A percentile compares a stretch with the other conserved stretches of the same genome.
phyloP scores from a whole-genome alignment of 2,329 filamentous ascomycete genomes.

The Ceratocystiopsis minuta region DNA sequence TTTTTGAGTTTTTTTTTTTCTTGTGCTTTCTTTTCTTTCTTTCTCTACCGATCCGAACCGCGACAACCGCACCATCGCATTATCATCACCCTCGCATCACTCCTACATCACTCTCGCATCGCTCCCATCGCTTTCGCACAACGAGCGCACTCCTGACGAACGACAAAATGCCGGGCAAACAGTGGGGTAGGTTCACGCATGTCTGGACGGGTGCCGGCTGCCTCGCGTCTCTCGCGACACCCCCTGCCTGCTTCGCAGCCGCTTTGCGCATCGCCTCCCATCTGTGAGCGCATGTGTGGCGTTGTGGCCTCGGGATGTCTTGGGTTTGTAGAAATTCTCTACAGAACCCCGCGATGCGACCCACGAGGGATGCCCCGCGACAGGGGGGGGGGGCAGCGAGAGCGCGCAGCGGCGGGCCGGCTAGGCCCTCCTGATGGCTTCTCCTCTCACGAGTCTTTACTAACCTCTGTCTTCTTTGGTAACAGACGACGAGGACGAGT shows the following conservation, averaged over 20 bases:
- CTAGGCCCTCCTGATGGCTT: too few relatives aligned
- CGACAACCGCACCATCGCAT: background rate
- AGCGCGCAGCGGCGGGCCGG: too few relatives aligned
- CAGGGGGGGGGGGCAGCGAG: too few relatives aligned
- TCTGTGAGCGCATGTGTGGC: too few relatives aligned
- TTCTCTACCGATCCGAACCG: background rate
- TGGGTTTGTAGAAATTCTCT: too few relatives aligned
- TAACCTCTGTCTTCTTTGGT: background rate
- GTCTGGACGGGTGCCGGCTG: background rate
- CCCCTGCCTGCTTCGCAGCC: too few relatives aligned
- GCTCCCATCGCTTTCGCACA: background rate
- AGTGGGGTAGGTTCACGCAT: constrained; percentile 21
- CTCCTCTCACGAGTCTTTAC: too few relatives aligned
- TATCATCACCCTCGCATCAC: background rate
- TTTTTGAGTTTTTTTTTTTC: background rate
- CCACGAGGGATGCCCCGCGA: too few relatives aligned
- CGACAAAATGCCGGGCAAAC: constrained; percentile 19
- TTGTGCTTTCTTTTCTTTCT: background rate
- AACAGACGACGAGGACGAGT: constrained; percentile 21
- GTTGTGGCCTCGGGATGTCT: too few relatives aligned
- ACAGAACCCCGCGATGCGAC: too few relatives aligned
- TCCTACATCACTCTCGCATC: background rate
- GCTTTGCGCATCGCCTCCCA: too few relatives aligned
- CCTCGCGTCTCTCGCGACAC: too few relatives aligned
- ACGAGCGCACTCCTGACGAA: background rate